These are phyloP conservation scores for Streptanthus diversifolius DNA, from an alignment of 345 rosid genomes.

Conservation along the genomic window DNA sequence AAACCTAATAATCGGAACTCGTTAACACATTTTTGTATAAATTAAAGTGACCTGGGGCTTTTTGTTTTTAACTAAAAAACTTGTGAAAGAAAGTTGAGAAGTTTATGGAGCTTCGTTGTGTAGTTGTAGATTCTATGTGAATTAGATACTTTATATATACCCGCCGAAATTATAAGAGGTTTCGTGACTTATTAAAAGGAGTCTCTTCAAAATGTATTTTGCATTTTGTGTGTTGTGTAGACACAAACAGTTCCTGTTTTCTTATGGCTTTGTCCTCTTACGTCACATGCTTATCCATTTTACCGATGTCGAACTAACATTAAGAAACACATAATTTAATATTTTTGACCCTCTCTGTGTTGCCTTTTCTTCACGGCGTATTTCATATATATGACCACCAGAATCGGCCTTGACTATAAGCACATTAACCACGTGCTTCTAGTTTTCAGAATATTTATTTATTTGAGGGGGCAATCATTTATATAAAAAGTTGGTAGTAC, in stretches of 20 bases:
- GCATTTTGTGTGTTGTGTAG: conserved; percentile 20
- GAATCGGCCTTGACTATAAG: background rate
- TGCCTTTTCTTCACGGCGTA: background rate
- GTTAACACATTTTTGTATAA: background rate
- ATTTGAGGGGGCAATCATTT: background rate
- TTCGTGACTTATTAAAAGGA: conserved; percentile 9
- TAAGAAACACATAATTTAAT: background rate
- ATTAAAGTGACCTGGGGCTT: background rate
- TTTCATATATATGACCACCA: background rate
- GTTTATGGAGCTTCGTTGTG: background rate
- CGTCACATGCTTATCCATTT: conserved; percentile 13
- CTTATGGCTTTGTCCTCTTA: conserved; percentile 21
- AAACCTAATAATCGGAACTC: background rate
- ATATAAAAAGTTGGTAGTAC: background rate
- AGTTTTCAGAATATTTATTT: background rate
- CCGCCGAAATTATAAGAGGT: background rate
- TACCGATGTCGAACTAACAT: background rate
- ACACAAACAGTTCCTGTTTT: conserved; percentile 25
- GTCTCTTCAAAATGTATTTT: conserved; percentile 13
- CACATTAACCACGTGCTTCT: background rate
- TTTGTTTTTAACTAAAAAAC: background rate
- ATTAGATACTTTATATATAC: background rate
- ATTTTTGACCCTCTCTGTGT: background rate
- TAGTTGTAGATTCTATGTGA: background rate
- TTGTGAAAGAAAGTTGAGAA: background rate